Evolutionary conservation across 768 basidiomycete genomes (phyloP).

Genomic region (Rhodotorula babjevae): DNA sequence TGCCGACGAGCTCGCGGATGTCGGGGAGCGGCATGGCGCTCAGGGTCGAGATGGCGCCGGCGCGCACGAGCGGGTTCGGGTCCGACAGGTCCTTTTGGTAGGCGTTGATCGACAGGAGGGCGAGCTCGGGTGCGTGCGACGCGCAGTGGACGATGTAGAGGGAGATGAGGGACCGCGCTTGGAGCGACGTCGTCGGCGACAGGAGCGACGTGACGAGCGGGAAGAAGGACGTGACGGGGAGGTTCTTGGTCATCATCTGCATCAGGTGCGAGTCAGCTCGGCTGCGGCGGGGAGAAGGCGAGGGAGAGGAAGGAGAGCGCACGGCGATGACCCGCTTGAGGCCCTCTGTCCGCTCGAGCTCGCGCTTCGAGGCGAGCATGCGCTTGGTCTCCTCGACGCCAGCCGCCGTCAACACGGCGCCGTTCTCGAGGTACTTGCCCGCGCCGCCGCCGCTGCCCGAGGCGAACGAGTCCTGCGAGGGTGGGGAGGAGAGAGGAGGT

Average conservation of each 20-base stretch:
- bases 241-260: conserved; percentile 85
- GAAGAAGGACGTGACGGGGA: conserved; percentile 87
- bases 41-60: conserved; percentile 89
- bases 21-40: conserved; percentile 86
- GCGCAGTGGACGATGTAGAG: conserved; percentile 95
- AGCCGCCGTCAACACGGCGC: conserved; percentile 58
- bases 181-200: conserved; percentile 73
- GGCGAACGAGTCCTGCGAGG: conserved; percentile 31
- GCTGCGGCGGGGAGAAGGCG: conserved; percentile 10
- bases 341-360: conserved; percentile 86
- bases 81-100: conserved; percentile 96
- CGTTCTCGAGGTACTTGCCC: conserved; percentile 43
- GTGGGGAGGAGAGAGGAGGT: no score
- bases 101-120: conserved; percentile 92
- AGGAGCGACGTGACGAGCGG: conserved; percentile 94
- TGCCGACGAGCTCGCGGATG: conserved; percentile 75
- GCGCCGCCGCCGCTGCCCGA: conserved; percentile 39
- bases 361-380: conserved; percentile 81
- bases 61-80: conserved; percentile 84
- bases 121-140: conserved; percentile 86
- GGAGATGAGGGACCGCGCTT: conserved; percentile 94
- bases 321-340: conserved; percentile 93
- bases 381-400: conserved; percentile 74
- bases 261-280: neutral
- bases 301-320: conserved; percentile 46